Conservation (phyloP, 192 early-diverging fungal species). For the Chytriomyces sp. region DNA sequence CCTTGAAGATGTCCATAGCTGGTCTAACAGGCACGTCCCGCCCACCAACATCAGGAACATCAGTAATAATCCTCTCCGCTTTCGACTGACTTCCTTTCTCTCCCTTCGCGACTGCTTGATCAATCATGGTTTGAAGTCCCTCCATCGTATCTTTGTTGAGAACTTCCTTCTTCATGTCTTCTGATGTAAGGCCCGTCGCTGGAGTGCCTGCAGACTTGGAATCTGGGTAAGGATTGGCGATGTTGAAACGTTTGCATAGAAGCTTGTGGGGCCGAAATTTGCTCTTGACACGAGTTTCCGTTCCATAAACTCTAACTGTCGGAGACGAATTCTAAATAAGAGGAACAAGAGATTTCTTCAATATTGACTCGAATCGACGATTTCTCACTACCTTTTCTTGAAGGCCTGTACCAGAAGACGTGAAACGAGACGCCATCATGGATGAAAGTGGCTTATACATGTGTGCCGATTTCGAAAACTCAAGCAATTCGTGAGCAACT, state of each 20-base stretch:
- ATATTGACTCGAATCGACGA: slow-evolving; percentile 24
- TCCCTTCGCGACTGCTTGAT: slow-evolving; percentile 26
- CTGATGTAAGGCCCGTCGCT: slow-evolving; percentile 32
- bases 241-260: slow-evolving; percentile 77
- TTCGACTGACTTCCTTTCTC: slow-evolving; percentile 16
- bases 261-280: slow-evolving; percentile 70
- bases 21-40: slow-evolving; percentile 55
- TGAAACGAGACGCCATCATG: slow-evolving; percentile 76
- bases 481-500: slow-evolving; percentile 62
- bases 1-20: slow-evolving; percentile 84
- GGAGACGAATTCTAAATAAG: not conserved
- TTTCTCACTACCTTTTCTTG: not conserved
- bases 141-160: slow-evolving; percentile 46
- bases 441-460: slow-evolving; percentile 72
- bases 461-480: slow-evolving; percentile 75
- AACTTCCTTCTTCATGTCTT: slow-evolving; percentile 34
- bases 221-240: slow-evolving; percentile 68
- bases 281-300: slow-evolving; percentile 54
- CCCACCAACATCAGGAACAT: slow-evolving; percentile 16
- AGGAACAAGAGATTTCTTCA: not conserved
- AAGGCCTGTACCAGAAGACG: slow-evolving; percentile 43
- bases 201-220: slow-evolving; percentile 9
- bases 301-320: slow-evolving; percentile 56
- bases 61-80: not conserved
- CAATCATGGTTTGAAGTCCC: slow-evolving; percentile 41